Evolutionary conservation across 2,329 filamentous ascomycete genomes (phyloP).

Genomic region (Coniosporium tulheliwenetii): DNA sequence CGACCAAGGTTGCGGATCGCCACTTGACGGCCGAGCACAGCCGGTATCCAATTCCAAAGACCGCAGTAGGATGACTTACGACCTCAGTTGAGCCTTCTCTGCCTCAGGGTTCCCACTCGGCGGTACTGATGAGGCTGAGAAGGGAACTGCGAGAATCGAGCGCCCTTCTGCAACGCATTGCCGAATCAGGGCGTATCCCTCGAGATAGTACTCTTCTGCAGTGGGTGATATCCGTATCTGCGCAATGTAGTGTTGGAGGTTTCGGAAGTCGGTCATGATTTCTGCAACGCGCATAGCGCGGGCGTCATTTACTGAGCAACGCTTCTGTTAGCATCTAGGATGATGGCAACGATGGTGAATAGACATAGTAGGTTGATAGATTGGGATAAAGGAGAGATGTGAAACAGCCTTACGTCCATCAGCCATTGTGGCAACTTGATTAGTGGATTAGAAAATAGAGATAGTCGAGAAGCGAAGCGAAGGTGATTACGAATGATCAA

Average conservation of each 20-base stretch:
- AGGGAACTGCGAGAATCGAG: slow-evolving; percentile 36
- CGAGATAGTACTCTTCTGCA: slow-evolving; percentile 40
- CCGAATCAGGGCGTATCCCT: slow-evolving; percentile 42
- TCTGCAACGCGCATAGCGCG: slow-evolving; percentile 47
- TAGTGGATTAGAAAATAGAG: not conserved
- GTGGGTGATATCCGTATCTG: slow-evolving; percentile 35
- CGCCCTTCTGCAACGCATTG: slow-evolving; percentile 41
- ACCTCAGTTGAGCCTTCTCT: slow-evolving; percentile 39
- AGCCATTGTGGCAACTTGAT: slow-evolving; percentile 26
- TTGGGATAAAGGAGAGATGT: slow-evolving; percentile 3
- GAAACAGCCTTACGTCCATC: slow-evolving; percentile 35
- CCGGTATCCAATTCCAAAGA: not conserved
- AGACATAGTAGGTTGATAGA: slow-evolving; percentile 1
- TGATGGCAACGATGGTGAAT: not conserved
- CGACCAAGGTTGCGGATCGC: not conserved
- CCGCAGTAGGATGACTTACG: slow-evolving; percentile 22
- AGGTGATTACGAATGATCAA: too few relatives aligned
- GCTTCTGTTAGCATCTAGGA: not conserved
- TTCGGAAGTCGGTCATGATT: slow-evolving; percentile 49
- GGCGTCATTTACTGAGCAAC: slow-evolving; percentile 41
- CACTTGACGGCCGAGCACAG: not conserved
- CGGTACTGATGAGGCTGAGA: slow-evolving; percentile 25
- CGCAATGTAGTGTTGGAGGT: slow-evolving; percentile 41
- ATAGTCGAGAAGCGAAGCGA: not conserved
- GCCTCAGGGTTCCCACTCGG: slow-evolving; percentile 32